A percentile compares a stretch with the other conserved stretches of the same genome.
Evolutionary conservation across 83 land plant species (phyloP).

Genomic region (Diphasiastrum complanatum): DNA sequence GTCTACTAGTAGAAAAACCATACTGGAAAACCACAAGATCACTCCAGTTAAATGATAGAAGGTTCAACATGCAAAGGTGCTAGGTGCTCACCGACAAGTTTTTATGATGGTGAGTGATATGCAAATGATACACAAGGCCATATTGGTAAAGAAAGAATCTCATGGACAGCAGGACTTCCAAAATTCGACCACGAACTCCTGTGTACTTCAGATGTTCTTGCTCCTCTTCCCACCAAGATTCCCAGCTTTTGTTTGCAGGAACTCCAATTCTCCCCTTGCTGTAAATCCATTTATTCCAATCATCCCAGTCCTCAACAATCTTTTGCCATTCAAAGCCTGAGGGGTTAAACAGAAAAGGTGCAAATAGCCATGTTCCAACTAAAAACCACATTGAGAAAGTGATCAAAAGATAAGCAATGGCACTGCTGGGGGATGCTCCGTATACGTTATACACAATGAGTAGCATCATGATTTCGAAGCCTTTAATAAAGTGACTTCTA

Average conservation of each 20-base stretch:
- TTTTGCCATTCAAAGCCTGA: constrained; percentile 88
- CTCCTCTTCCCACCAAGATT: constrained; percentile 94
- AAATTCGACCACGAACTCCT: constrained; percentile 51
- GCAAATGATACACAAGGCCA: constrained; percentile 78
- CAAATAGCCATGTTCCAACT: constrained; percentile 66
- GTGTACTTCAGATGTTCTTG: constrained; percentile 74
- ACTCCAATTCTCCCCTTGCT: constrained; percentile 86
- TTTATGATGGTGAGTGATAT: constrained; percentile 37
- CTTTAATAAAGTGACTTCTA: constrained; percentile 75
- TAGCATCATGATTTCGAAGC: constrained; percentile 57
- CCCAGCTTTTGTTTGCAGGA: constrained; percentile 88
- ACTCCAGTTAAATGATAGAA: background rate
- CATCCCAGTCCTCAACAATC: constrained; percentile 80
- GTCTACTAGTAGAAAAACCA: too few species aligned
- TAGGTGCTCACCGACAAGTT: constrained; percentile 42
- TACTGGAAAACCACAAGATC: too few species aligned
- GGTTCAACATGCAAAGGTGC: constrained; percentile 1
- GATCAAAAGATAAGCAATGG: constrained; percentile 35
- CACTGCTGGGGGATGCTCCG: constrained; percentile 26
- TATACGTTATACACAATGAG: constrained; percentile 48
- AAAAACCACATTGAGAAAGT: constrained; percentile 70
- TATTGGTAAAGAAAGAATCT: constrained; percentile 82
- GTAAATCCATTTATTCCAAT: constrained; percentile 78
- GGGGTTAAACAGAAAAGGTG: constrained; percentile 76
- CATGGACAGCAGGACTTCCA: constrained; percentile 55